A percentile compares a stretch with the other conserved stretches of the same genome.
Conservation (phyloP, 345 rosid genomes). For the Linum lewisii region DNA sequence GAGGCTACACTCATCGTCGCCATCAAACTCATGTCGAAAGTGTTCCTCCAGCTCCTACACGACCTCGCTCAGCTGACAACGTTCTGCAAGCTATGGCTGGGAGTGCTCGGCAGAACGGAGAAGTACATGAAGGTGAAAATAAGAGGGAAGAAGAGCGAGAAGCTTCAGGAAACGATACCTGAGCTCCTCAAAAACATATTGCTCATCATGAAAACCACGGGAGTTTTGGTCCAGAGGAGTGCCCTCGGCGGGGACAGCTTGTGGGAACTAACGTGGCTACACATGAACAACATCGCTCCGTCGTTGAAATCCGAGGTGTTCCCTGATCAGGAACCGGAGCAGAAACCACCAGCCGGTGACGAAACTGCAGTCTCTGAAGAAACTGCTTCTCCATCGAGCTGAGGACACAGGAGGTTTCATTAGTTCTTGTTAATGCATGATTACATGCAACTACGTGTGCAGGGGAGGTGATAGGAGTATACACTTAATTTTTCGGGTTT, state of each 20-base stretch:
- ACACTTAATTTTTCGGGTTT: too few species aligned
- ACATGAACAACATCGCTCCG: constrained; percentile 52
- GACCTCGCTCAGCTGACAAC: constrained; percentile 49
- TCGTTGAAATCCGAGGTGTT: constrained; percentile 49
- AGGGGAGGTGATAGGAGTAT: too few species aligned
- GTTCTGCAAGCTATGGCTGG: constrained; percentile 62
- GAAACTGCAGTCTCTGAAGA: neutral
- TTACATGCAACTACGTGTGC: too few species aligned
- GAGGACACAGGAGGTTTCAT: neutral
- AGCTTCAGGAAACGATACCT: constrained; percentile 44
- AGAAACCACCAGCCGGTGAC: neutral
- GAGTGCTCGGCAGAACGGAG: constrained; percentile 52
- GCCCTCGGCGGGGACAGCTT: constrained; percentile 58
- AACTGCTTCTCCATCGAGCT: neutral
- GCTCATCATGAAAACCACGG: constrained; percentile 57
- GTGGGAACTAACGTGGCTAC: constrained; percentile 69
- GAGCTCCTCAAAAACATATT: constrained; percentile 65
- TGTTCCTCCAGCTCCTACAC: constrained; percentile 46
- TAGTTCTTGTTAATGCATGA: too few species aligned
- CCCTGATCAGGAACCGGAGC: constrained; percentile 40
- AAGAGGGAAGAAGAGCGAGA: constrained; percentile 49
- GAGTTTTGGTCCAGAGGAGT: constrained; percentile 42
- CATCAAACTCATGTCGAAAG: constrained; percentile 47
- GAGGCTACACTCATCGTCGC: constrained; percentile 59
- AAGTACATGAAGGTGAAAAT: constrained; percentile 45